Conservation (phyloP, 2,329 filamentous ascomycete genomes). For the Sclerotinia trifoliorum region DNA sequence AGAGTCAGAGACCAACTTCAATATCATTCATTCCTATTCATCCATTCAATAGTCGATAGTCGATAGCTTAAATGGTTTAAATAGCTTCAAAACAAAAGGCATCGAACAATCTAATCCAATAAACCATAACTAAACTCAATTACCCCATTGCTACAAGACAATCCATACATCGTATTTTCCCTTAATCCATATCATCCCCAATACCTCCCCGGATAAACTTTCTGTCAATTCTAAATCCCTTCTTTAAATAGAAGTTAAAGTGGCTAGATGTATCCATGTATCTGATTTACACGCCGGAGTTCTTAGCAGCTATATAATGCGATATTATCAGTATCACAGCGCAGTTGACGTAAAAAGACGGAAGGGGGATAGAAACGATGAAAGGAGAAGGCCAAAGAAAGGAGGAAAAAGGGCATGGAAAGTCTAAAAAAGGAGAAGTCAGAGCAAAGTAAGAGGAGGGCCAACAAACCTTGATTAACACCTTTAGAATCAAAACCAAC, state of each 20-base stretch:
- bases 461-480: conserved; percentile 27
- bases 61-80: too few species aligned
- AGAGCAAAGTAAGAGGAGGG: background rate
- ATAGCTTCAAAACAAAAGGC: too few species aligned
- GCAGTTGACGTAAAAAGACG: background rate
- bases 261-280: background rate
- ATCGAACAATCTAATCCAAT: background rate
- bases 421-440: background rate
- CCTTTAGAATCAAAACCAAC: conserved; percentile 31
- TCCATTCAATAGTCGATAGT: too few species aligned
- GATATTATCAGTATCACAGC: background rate
- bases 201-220: too few species aligned
- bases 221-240: background rate
- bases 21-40: background rate
- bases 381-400: background rate
- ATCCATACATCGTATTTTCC: too few species aligned
- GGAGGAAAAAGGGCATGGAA: background rate
- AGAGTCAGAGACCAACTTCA: background rate
- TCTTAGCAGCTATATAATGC: background rate
- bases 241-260: background rate
- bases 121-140: background rate
- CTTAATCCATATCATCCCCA: too few species aligned
- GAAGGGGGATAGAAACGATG: too few species aligned
- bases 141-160: background rate
- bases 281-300: background rate